phyloP scores from a whole-genome alignment of 495 filamentous ascomycete species.

The Lophiostoma macrostomum region DNA sequence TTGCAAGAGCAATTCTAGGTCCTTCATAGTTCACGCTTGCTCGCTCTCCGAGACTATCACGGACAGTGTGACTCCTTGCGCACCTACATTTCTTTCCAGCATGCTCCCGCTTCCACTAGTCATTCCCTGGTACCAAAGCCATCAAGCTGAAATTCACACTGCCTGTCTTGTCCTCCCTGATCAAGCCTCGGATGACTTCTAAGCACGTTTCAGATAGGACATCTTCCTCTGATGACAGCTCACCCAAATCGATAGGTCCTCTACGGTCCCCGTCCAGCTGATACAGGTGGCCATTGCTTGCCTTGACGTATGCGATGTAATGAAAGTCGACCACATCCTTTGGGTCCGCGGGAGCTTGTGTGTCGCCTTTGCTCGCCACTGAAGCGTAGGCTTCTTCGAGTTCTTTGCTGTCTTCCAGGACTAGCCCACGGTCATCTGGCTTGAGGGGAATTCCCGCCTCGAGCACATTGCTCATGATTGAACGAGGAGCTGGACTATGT shows the following conservation, averaged over 20 bases:
- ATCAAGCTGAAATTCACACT: constrained; percentile 36
- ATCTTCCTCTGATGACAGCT: constrained; percentile 27
- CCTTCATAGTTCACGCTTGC: constrained; percentile 41
- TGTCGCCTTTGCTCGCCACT: constrained; percentile 32
- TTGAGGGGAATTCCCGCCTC: constrained; percentile 9
- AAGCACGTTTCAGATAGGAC: constrained; percentile 26
- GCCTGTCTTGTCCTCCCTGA: constrained; percentile 14
- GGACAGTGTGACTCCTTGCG: constrained; percentile 39
- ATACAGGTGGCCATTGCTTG: constrained; percentile 31
- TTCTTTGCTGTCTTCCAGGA: constrained; percentile 28
- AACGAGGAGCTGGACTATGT: constrained; percentile 9
- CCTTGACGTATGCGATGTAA: constrained; percentile 36
- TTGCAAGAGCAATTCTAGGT: constrained; percentile 36
- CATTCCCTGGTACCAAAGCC: constrained; percentile 27
- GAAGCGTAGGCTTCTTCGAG: constrained; percentile 33
- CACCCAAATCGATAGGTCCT: constrained; percentile 32
- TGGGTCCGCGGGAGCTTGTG: constrained; percentile 25
- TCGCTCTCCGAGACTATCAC: constrained; percentile 29
- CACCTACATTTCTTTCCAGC: constrained; percentile 35
- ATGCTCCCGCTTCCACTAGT: not conserved
- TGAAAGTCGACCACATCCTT: constrained; percentile 37
- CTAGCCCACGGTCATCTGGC: constrained; percentile 18
- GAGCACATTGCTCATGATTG: constrained; percentile 11
- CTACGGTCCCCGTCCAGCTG: constrained; percentile 37
- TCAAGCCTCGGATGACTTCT: constrained; percentile 15